Base-by-base conservation (phyloP, 495 filamentous ascomycete genomes). In the Tuber melanosporum region DNA sequence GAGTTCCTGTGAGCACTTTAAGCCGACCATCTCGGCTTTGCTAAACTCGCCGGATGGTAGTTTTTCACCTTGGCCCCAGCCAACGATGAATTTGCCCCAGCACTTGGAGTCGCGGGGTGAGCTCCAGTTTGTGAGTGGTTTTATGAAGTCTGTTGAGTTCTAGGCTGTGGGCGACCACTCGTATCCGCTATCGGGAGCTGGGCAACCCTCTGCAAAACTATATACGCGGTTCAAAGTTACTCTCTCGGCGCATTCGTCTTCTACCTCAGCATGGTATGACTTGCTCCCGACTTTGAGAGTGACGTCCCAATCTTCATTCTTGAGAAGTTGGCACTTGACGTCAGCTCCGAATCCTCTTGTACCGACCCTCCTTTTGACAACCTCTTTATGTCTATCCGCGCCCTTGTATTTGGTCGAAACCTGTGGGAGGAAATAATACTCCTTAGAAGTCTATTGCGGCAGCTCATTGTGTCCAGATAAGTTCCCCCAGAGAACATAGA, bases 401-500 rank as follows among this genome's bases (percentile, higher is more conserved):
- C n/a, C 12, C 3, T 6, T 10, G n/a, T 15, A 14, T 32, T 5
- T 32, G 26, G 12, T 6, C 1, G 45, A 47, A 19, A 20, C 22
- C 49, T 72, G 72, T 0, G 76, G 76, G 1, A 75, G 70, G 6
- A 72, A 46, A 15, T 72, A 78, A 39, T 66, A 43, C 1, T 73
- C 43, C 0, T 42, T 15, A 1, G 73, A 75, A 15, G 76, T 75
- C 73, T 73, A 78, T 6, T 32, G 46, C 12, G 70, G 46, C 0
- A n/a, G 32, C 1, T 15, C 6, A 39, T 49, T 6, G 17, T 69
- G 8, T 1, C 76, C 47, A 2, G 81, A 73, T 76, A 81, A 0
- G 79, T 77, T 19, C 81, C 76, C 47, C 82, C 84, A 26, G 80
- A 84, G n/a, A 84, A 81, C 72, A 80, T 80, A 73, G n/a, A 15